A percentile compares a stretch with the other conserved stretches of the same genome.
These are phyloP conservation scores for Ramichloridium luteum DNA, from an alignment of 2,329 filamentous ascomycete genomes.

Conservation along the genomic window DNA sequence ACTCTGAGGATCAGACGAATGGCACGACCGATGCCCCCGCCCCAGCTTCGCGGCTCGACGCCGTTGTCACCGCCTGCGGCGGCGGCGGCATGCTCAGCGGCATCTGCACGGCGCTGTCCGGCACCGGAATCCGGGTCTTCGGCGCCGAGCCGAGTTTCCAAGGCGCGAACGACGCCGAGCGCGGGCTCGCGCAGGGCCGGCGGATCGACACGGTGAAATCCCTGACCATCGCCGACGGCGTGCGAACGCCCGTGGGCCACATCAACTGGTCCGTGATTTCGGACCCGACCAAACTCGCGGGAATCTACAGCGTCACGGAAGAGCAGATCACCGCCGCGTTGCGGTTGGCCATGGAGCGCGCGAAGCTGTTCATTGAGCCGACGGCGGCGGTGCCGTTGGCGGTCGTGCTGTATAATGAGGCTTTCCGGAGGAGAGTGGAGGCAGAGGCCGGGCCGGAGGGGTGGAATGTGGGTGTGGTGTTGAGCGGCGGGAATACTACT, in stretches of 20 bases:
- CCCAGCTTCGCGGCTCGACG: constrained; percentile 31
- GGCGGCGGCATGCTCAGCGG: constrained; percentile 83
- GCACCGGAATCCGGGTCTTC: constrained; percentile 64
- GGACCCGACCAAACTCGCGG: constrained; percentile 54
- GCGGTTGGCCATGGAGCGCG: constrained; percentile 66
- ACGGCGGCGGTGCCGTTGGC: constrained; percentile 76
- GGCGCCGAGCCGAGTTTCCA: constrained; percentile 74
- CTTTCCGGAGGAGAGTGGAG: constrained; percentile 61
- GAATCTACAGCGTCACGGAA: constrained; percentile 64
- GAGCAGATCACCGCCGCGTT: constrained; percentile 69
- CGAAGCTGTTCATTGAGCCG: constrained; percentile 87
- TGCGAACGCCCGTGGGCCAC: constrained; percentile 69
- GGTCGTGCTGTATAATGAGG: constrained; percentile 71
- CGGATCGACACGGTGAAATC: constrained; percentile 58
- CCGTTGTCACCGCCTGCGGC: constrained; percentile 67
- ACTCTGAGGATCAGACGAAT: not conserved
- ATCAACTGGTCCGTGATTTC: constrained; percentile 69
- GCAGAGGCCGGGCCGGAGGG: constrained; percentile 56
- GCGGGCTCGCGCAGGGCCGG: constrained; percentile 52
- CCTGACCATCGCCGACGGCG: constrained; percentile 76
- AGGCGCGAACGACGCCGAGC: constrained; percentile 70
- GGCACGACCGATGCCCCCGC: not conserved
- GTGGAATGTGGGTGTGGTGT: constrained; percentile 56
- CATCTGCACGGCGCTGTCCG: constrained; percentile 61
- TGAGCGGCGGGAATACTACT: constrained; percentile 54